Conservation (phyloP, 352 stramenopile genomes). For the Elongisporangium prolatum region DNA sequence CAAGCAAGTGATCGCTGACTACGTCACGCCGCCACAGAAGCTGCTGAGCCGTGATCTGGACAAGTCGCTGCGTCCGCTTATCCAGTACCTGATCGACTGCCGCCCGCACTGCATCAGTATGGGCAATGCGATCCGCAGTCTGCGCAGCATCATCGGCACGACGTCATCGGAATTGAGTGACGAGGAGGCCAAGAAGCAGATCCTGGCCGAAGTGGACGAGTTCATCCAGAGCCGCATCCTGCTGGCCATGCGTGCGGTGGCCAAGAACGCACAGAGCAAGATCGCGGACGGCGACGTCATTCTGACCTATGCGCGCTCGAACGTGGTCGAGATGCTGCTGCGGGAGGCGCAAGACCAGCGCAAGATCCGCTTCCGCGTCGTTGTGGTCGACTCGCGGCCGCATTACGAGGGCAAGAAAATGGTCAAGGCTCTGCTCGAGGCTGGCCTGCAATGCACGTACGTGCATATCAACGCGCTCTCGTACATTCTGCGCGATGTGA, state of each 20-base stretch:
- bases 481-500: constrained; percentile 96
- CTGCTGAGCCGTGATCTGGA: constrained; percentile 83
- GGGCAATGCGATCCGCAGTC: constrained; percentile 91
- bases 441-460: constrained; percentile 89
- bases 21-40: constrained; percentile 73
- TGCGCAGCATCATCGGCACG: constrained; percentile 89
- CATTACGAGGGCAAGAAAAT: constrained; percentile 82
- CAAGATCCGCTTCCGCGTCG: constrained; percentile 78
- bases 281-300: constrained; percentile 92
- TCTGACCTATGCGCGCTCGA: constrained; percentile 92
- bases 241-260: constrained; percentile 88
- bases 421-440: constrained; percentile 59
- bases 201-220: constrained; percentile 90
- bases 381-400: constrained; percentile 93
- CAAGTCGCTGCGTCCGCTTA: constrained; percentile 89
- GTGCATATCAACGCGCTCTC: constrained; percentile 93
- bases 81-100: constrained; percentile 95
- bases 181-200: constrained; percentile 74
- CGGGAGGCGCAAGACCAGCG: constrained; percentile 31
- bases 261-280: constrained; percentile 82
- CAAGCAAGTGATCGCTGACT: constrained; percentile 88
- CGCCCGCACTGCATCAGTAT: constrained; percentile 93
- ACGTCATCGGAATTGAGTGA: constrained; percentile 85
- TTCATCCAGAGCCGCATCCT: constrained; percentile 94
- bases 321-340: constrained; percentile 88